Evolutionary conservation across 805 yeast genomes (phyloP).

Genomic region (Scheffersomyces amazonensis): DNA sequence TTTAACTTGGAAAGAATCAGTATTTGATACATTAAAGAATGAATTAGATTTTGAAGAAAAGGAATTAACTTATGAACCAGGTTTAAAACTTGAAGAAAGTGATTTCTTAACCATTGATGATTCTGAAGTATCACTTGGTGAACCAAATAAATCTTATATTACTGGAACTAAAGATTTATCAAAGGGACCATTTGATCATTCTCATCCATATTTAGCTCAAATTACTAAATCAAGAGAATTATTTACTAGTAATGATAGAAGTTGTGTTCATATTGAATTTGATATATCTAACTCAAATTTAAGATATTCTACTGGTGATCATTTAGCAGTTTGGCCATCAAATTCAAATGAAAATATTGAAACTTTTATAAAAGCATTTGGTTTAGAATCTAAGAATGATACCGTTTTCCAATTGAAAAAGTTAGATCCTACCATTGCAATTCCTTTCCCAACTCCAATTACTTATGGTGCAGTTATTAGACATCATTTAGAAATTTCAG

Average conservation of each 20-base stretch:
- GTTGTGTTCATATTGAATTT: slow-evolving; percentile 88
- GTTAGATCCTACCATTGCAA: slow-evolving; percentile 63
- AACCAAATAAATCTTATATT: slow-evolving; percentile 59
- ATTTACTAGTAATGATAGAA: slow-evolving; percentile 61
- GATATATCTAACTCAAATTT: slow-evolving; percentile 74
- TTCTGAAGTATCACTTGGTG: slow-evolving; percentile 59
- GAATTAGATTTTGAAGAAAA: slow-evolving; percentile 71
- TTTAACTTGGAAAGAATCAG: slow-evolving; percentile 84
- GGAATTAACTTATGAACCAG: slow-evolving; percentile 77
- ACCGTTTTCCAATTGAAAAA: slow-evolving; percentile 62
- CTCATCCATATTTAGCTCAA: slow-evolving; percentile 81
- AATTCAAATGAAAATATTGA: slow-evolving; percentile 74
- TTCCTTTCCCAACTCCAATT: slow-evolving; percentile 75
- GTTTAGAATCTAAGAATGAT: slow-evolving; percentile 50
- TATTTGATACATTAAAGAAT: slow-evolving; percentile 63
- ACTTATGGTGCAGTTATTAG: slow-evolving; percentile 86
- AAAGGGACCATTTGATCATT: slow-evolving; percentile 74
- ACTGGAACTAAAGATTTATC: slow-evolving; percentile 29
- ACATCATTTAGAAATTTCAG: slow-evolving; percentile 86
- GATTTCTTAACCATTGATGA: slow-evolving; percentile 22
- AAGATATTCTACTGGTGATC: slow-evolving; percentile 93
- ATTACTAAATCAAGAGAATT: slow-evolving; percentile 63
- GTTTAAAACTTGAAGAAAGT: slow-evolving; percentile 43
- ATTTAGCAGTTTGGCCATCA: slow-evolving; percentile 91
- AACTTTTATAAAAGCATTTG: slow-evolving; percentile 63